Evolutionary conservation across 2,329 filamentous ascomycete species (phyloP), one percentile per base, ranked within the genome.

Genomic region (Elsinoe perseae): DNA sequence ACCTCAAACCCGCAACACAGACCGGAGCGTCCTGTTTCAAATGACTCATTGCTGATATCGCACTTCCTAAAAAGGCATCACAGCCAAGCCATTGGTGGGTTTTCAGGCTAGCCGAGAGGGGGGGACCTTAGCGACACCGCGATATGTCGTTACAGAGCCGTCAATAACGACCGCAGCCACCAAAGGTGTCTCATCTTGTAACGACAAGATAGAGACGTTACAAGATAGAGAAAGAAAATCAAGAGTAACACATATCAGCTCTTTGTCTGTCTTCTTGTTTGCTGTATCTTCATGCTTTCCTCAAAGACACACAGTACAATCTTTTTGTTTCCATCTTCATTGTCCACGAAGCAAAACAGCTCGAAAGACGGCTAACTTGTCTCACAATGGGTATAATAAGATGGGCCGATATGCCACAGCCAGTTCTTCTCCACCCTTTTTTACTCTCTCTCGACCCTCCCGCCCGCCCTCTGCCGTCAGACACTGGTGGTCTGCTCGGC

Each of bases 181-280:
- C 12, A 14, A 12, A 32, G 5, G 14, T 3, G 25, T 32, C 28
- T 52, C 38, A 30, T 52, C 30, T 20, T n/a, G 16, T 38, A 23
- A 10, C 20, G 30, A 32, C 48, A 52, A 32, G 48, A 32, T 38
- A 52, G 30, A 38, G 30, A 52, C n/a, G n/a, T n/a, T n/a, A 32
- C 48, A 52, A 32, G 48, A 32, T 38, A 52, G 30, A 38, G 30
- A 52, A 21, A 52, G 43, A 48, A 23, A 52, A 52, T 52, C 16
- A 52, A 52, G 44, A 50, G 44, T 50, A 27, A 20, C 32, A 30
- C 23, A n/a, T 30, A 28, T 30, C 23, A 30, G 20, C 27, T 25
- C 28, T 30, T 50, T 50, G 25, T 50, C 18, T 25, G 21, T 50
- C 25, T 32, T 8, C 40, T 44, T 44, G 40, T 44, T 30, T 23